Conservation (phyloP, 1,284 basidiomycete species). For the Melampsora americana region DNA sequence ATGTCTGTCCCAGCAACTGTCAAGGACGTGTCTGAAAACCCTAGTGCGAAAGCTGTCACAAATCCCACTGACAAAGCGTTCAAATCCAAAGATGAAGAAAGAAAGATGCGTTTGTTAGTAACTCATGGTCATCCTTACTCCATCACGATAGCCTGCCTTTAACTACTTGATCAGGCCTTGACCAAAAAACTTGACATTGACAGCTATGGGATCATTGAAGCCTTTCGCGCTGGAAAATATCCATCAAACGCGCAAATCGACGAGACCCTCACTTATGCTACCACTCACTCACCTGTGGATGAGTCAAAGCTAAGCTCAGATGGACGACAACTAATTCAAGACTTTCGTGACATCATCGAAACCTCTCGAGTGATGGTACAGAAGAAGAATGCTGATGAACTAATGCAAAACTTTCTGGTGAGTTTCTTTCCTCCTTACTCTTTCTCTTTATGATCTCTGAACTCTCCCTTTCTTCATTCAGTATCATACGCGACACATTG, state of each 20-base stretch:
- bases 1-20: too few species aligned
- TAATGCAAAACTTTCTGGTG: slow-evolving; percentile 65
- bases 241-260: slow-evolving; percentile 79
- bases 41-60: slow-evolving; percentile 34
- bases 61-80: slow-evolving; percentile 34
- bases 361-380: slow-evolving; percentile 65
- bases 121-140: neutral
- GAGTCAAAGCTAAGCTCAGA: slow-evolving; percentile 67
- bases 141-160: slow-evolving; percentile 2
- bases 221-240: slow-evolving; percentile 71
- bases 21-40: slow-evolving; percentile 17
- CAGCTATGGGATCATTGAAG: slow-evolving; percentile 69
- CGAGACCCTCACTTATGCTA: slow-evolving; percentile 66
- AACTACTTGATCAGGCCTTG: neutral
- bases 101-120: slow-evolving; percentile 44
- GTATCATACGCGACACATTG: slow-evolving; percentile 41
- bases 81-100: slow-evolving; percentile 44
- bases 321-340: slow-evolving; percentile 71
- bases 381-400: slow-evolving; percentile 82
- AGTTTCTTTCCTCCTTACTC: slow-evolving; percentile 3
- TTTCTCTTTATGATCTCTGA: slow-evolving; percentile 15
- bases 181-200: neutral
- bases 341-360: slow-evolving; percentile 69
- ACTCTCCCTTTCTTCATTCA: neutral
- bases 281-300: slow-evolving; percentile 67